Evolutionary conservation across 768 basidiomycete genomes (phyloP), one percentile per base, ranked within the genome.

Genomic region (Mycena rebaudengoi): DNA sequence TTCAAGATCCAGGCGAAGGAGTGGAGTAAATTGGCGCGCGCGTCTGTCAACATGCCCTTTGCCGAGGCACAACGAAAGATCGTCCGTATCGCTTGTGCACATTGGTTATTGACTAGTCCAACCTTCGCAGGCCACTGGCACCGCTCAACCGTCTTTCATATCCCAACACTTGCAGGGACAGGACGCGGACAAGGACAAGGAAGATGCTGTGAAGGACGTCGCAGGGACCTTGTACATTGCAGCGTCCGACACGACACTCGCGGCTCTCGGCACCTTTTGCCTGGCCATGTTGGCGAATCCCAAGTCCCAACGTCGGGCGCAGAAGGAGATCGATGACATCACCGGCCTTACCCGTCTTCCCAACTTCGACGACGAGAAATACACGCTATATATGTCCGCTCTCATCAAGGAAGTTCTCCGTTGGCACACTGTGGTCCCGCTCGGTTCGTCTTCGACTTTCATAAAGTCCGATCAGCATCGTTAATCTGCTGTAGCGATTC

Each of bases 21-120:
- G 18, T 54, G 60, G 60, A 45, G 21, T 12, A 40, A 61, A 20
- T 23, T 51, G 5, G 14, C 59, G 21, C 39, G 16, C 5, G 14
- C 20, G 5, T 16, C 54, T 7, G 20, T 23, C 3, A 51, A 53
- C 16, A 11, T 54, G 23, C 60, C 60, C 1, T 30, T 61, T 25
- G 51, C 35, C 11, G 60, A 61, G 33, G 54, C 60, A 2, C 52
- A 53, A 7, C 60, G 51, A 3, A 50, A 41, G 18, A 61, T 61
- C 43, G 60, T 46, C 8, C 18, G 50, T 51, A 5, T 35, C 33
- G 20, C 29, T 18, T 7, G 35, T 25, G 7, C 26, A 20, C 30
- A 14, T 21, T 35, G 20, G 10, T 23, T 28, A 7, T 5, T 18
- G 3, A 26, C 8, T 28, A 26, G 21, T n/a, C n/a, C 13, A 8